Evolutionary conservation across 257 asterid species (phyloP), one percentile per base, ranked within the genome.

Genomic region (Penstemon newberryi): DNA sequence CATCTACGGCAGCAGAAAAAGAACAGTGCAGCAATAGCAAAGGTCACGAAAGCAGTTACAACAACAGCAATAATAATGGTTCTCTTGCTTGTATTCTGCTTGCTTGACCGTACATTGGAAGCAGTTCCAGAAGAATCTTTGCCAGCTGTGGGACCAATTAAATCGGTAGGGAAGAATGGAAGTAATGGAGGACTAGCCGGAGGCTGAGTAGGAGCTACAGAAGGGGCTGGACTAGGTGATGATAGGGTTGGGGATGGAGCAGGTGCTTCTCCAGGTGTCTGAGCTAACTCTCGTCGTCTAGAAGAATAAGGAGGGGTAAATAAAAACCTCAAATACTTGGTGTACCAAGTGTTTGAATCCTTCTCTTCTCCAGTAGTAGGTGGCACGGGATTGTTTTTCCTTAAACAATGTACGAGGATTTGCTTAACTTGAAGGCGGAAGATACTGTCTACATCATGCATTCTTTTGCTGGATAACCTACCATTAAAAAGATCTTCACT

Each of bases 321-420:
- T 41, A 80, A 43, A 45, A 74, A 69, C 54, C 79, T 81, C 70
- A 73, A 63, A 71, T 65, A 84, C 73, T 70, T 73, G 59, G 72
- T 65, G 71, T 76, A 77, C 92, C 87, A 75, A 61, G 72, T 52
- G 68, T 79, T 63, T 10, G 81, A 67, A 53, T 63, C 78, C 49
- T 61, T 69, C 71, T 75, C 82, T 68, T 84, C 89, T 75, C 71
- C 82, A 56, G 84, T 67, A 39, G 70, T 19, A 51, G 79, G 85
- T 63, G 76, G 78, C 75, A 70, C 18, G 60, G 75, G 79, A 59
- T 78, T 70, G 15, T 86, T 87, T 49, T 77, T 77, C 70, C 77
- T 63, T 56, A 87, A 72, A 81, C 99, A 94, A 61, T 82, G 86
- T 60, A 81, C 44, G 49, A 91, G 84, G 11, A 78, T 80, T 69